phyloP scores from a whole-genome alignment of 352 stramenopile species.

The Globisporangium okanoganense region DNA sequence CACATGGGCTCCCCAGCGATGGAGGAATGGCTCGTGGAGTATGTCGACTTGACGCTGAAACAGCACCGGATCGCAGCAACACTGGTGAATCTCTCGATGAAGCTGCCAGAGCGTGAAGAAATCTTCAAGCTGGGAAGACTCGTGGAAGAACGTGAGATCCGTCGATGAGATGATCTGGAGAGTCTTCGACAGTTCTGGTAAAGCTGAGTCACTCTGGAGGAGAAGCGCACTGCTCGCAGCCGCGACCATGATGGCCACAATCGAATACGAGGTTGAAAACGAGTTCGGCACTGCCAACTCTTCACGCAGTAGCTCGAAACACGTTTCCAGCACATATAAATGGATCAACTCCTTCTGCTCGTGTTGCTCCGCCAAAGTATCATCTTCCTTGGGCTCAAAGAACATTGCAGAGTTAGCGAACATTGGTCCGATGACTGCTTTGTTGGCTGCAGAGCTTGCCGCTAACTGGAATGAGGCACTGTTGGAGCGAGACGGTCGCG shows the following conservation, averaged over 20 bases:
- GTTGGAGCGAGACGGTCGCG: conserved; percentile 4
- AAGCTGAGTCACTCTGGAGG: conserved; percentile 15
- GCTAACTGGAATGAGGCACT: conserved; percentile 8
- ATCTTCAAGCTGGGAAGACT: conserved; percentile 53
- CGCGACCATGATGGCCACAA: conserved; percentile 53
- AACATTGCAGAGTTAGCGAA: conserved; percentile 30
- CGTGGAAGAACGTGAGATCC: conserved; percentile 57
- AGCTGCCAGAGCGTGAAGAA: conserved; percentile 58
- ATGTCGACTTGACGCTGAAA: conserved; percentile 20
- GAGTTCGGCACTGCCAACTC: conserved; percentile 21
- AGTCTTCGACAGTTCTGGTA: conserved; percentile 47
- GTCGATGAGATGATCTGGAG: conserved; percentile 80
- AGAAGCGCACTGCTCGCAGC: conserved; percentile 41
- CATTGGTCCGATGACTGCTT: background rate
- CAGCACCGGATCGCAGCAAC: conserved; percentile 33
- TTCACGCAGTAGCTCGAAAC: conserved; percentile 36
- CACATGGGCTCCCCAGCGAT: conserved; percentile 41
- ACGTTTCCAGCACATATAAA: conserved; percentile 44
- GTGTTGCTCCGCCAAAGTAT: background rate
- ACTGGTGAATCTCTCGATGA: conserved; percentile 42
- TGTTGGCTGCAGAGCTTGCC: background rate
- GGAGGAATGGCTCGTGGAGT: conserved; percentile 39
- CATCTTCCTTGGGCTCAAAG: conserved; percentile 16
- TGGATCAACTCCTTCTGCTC: conserved; percentile 34
- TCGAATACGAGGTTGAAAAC: conserved; percentile 24